A percentile compares a stretch with the other conserved stretches of the same genome.
Evolutionary conservation across 1,284 basidiomycete species (phyloP).

Genomic region (Ceratobasidium theobromae): DNA sequence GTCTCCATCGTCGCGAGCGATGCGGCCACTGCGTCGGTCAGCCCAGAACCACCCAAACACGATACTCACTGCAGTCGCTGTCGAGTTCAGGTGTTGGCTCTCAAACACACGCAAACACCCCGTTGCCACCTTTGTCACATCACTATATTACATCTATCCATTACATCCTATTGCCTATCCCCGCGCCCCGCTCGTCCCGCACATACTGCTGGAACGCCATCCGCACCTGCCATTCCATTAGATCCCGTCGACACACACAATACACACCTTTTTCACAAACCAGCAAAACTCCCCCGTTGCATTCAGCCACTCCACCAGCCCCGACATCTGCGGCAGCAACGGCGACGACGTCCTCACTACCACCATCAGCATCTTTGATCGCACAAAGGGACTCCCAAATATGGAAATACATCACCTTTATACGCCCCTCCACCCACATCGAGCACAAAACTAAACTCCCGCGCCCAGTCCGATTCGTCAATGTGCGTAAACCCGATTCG

Average conservation of each 20-base stretch:
- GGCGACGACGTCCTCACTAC: constrained; percentile 70
- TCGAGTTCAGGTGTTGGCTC: background rate
- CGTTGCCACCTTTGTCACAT: background rate
- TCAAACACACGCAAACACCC: background rate
- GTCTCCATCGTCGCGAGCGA: constrained; percentile 19
- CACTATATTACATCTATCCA: background rate
- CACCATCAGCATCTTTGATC: background rate
- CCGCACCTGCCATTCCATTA: constrained; percentile 27
- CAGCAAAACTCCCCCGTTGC: constrained; percentile 59
- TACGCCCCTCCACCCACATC: constrained; percentile 66
- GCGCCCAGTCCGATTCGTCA: constrained; percentile 56
- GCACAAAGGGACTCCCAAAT: background rate
- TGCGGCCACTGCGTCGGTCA: constrained; percentile 25
- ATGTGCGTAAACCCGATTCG: constrained; percentile 71
- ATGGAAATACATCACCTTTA: constrained; percentile 56
- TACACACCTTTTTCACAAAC: constrained; percentile 45
- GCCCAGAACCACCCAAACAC: background rate
- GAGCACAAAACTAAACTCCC: constrained; percentile 74
- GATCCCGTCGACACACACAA: background rate
- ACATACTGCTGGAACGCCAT: constrained; percentile 35
- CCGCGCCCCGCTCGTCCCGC: constrained; percentile 33
- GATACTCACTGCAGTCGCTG: background rate
- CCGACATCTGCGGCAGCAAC: constrained; percentile 59
- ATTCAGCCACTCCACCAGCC: constrained; percentile 65
- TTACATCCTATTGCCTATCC: constrained; percentile 5